Evolutionary conservation across 306 rosid species (phyloP), one percentile per base, ranked within the genome.

Genomic region (Mucuna pruriens): DNA sequence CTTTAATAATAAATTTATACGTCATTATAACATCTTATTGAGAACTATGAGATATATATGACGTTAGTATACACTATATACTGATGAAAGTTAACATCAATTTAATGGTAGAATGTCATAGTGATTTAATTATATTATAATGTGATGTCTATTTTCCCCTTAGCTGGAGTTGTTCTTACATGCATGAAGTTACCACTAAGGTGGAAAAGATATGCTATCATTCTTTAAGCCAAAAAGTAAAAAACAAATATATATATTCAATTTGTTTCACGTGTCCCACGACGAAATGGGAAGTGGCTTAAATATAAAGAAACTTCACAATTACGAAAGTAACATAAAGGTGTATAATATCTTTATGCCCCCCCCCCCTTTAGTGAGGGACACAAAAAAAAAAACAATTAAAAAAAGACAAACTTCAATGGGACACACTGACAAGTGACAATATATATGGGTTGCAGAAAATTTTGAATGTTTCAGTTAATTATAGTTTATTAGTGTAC

Each of bases 231-330:
- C 12, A 44, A 38, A 74, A 74, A 54, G 51, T 34, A 54, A 74
- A 54, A 13, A 38, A 22, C 40, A 29, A 55, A 46, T 6, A 26
- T 20, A 46, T 6, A 26, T 20, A 36, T 54, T 54, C 29, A 23
- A 42, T 25, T 26, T 25, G 17, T 42, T 57, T 16, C 9, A 23
- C 25, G 11, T 23, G 54, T 38, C 40, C 25, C 23, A 13, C 9
- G 22, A 8, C 67, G 3, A 54, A 54, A 23, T 54, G 40, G 31
- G 19, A 9, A 1, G 58, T 42, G 19, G 13, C 44, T 75, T 75
- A 42, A 75, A 75, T 5, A 26, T 75, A 26, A 75, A 40, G 70
- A 75, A 42, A 75, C 80, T 60, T 58, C 71, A 75, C 7, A 60
- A 42, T 75, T 39, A 75, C 80, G 70, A 60, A 60, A 58, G 80